Percentiles rank a stretch among this genome's conserved stretches.
These are phyloP conservation scores for Coniochaeta sp. DNA, from an alignment of 2,329 filamentous ascomycete species.

Conservation along the genomic window DNA sequence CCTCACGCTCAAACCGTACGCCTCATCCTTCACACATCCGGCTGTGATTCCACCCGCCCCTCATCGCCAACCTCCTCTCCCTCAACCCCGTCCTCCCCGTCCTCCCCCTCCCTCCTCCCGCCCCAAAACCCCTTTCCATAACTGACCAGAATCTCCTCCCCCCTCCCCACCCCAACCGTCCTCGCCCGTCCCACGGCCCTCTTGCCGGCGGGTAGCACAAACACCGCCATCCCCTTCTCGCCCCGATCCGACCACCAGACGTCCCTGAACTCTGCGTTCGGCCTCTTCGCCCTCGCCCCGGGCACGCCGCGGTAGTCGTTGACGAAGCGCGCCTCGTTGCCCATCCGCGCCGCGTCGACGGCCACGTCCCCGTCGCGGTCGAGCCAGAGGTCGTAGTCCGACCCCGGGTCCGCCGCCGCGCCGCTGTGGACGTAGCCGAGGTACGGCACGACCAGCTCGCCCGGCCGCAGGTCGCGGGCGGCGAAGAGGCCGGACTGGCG, in stretches of 20 bases:
- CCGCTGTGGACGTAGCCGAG: conserved; percentile 49
- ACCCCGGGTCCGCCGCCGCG: conserved; percentile 28
- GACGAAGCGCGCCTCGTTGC: conserved; percentile 60
- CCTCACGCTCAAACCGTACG: background rate
- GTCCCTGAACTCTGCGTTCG: conserved; percentile 53
- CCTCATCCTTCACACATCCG: background rate
- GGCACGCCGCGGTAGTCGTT: conserved; percentile 59
- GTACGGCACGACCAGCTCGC: conserved; percentile 53
- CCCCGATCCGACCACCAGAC: conserved; percentile 50
- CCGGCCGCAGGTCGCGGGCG: conserved; percentile 41
- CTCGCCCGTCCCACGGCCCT: conserved; percentile 20
- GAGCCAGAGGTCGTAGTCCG: conserved; percentile 60
- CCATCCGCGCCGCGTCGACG: conserved; percentile 49
- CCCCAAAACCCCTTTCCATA: conserved; percentile 64
- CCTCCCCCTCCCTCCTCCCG: conserved; percentile 32
- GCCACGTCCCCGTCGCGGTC: conserved; percentile 49
- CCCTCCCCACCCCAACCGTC: conserved; percentile 39
- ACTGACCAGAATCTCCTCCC: conserved; percentile 58
- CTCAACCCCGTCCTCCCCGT: background rate
- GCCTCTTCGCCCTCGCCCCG: conserved; percentile 20
- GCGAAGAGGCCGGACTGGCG: conserved; percentile 57
- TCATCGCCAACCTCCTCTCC: background rate
- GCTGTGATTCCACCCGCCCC: background rate
- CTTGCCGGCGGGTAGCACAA: conserved; percentile 41
- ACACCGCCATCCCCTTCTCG: conserved; percentile 51